Percentiles rank a stretch among this genome's conserved stretches.
Evolutionary conservation across 1,139 yeast genomes (phyloP).

Genomic region (Suhomyces yuchorum): DNA sequence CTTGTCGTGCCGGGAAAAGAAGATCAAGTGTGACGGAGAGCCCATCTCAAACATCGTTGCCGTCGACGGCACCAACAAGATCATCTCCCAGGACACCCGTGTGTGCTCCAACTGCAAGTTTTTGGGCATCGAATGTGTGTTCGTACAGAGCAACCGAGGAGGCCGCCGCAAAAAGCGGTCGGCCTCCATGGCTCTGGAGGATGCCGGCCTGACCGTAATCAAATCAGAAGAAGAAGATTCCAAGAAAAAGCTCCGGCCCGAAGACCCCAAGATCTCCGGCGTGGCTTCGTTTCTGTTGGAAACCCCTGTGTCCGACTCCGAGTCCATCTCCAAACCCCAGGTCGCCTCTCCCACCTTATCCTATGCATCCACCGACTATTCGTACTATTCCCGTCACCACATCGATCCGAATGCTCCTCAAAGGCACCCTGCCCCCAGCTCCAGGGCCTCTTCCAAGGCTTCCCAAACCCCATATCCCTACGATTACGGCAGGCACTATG

Average conservation of each 20-base stretch:
- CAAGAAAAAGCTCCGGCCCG: not conserved
- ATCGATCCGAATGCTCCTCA: not conserved
- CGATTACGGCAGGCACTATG: conserved; percentile 11
- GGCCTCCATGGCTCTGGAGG: conserved; percentile 3
- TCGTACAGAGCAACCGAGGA: conserved; percentile 61
- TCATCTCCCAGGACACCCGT: conserved; percentile 20
- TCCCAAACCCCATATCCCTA: conserved; percentile 6
- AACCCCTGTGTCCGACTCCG: not conserved
- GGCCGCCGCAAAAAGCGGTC: conserved; percentile 50
- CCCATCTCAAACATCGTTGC: conserved; percentile 26
- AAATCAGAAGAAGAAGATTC: not conserved
- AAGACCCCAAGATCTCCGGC: not conserved
- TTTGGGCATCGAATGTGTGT: conserved; percentile 55
- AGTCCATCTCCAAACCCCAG: conserved; percentile 2
- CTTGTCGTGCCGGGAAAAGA: conserved; percentile 62
- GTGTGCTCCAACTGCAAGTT: conserved; percentile 54
- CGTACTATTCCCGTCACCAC: conserved; percentile 5
- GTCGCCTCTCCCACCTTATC: conserved; percentile 15
- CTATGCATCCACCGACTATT: conserved; percentile 11
- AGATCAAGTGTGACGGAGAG: conserved; percentile 66
- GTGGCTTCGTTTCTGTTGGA: not conserved
- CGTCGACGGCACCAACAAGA: conserved; percentile 20
- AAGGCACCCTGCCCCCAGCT: not conserved
- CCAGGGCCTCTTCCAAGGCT: conserved; percentile 1
- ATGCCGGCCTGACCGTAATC: not conserved